Base-by-base conservation (phyloP, 1,139 yeast species). In the Zygosaccharomyces pseudobailii region DNA sequence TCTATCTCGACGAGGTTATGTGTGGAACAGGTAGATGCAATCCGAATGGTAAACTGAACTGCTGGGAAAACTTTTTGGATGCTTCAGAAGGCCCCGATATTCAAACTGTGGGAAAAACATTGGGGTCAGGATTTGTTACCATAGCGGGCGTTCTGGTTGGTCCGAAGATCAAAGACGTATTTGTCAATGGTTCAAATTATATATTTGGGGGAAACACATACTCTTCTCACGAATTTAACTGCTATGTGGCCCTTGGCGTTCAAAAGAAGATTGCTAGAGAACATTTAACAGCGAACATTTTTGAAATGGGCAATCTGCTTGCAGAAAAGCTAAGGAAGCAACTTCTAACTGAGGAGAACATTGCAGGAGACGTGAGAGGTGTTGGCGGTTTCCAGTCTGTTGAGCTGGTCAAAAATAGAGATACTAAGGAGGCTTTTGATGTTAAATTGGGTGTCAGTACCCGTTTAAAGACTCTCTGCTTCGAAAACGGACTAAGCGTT, bases 1-100 rank as follows among this genome's bases (percentile, higher is more conserved):
- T 80, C 63, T 71, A 76, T 66, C 67, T 79, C 47, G 85, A 80
- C 61, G 85, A 80, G 66, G 83, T 80, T 40, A 80, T 80, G 84
- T 79, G 84, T 63, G 85, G 85, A 46, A 72, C 80, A 46, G 84
- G 84, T 44, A 72, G 85, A 61, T 68, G 71, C 59, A 56, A 58
- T 50, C 62, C 64, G 17, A 57, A 58, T 34, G 78, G 78, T 48
- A 61, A 67, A 51, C 72, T 67, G 60, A 77, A 71, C 68, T 79
- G 73, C 54, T 79, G 81, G 80, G 79, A 77, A 51, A 72, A 70
- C 53, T 78, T 68, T 66, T 61, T 72, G 54, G 71, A 72, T 19
- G 55, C 62, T 3, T 73, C 70, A 37, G 71, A 70, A 39, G 82
- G 78, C 23, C 86, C 85, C 46, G 85, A 80, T 62, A 66, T 80